Percentiles rank a stretch among this genome's conserved stretches.
Evolutionary conservation across 768 basidiomycete genomes (phyloP).

Genomic region (Leccinum broughii): DNA sequence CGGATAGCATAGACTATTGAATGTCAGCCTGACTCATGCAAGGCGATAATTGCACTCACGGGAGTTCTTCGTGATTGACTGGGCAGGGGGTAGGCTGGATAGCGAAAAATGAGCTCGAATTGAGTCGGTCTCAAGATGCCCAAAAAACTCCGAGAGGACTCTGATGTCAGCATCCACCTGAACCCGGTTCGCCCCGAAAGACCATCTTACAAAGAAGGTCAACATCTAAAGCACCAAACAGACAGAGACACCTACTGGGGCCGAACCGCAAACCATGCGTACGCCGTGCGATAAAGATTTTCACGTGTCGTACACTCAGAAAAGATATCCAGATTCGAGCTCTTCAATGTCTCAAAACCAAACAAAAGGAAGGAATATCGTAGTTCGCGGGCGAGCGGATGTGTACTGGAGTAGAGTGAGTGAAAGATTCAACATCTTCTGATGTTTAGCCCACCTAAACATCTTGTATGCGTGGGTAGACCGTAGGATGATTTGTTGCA

Average conservation of each 20-base stretch:
- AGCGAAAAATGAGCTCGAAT: conserved; percentile 57
- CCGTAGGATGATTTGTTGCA: conserved; percentile 82
- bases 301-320: conserved; percentile 79
- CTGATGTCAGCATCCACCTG: conserved; percentile 90
- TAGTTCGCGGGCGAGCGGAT: conserved; percentile 86
- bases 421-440: background rate
- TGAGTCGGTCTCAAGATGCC: conserved; percentile 72
- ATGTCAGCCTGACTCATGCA: conserved; percentile 7
- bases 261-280: conserved; percentile 91
- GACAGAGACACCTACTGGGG: conserved; percentile 68
- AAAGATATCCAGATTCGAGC: conserved; percentile 79
- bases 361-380: conserved; percentile 91
- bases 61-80: conserved; percentile 41
- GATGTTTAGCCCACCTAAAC: conserved; percentile 61
- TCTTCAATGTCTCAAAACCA: conserved; percentile 88
- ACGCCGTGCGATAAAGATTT: conserved; percentile 74
- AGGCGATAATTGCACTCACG: conserved; percentile 35
- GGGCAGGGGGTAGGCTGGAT: conserved; percentile 61
- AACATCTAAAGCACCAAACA: background rate
- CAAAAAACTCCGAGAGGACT: conserved; percentile 80
- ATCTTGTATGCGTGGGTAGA: conserved; percentile 66
- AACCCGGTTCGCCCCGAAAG: conserved; percentile 90
- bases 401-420: conserved; percentile 57
- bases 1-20: conserved; percentile 53
- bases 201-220: conserved; percentile 64